phyloP scores from a whole-genome alignment of 2,329 filamentous ascomycete genomes.

The Chaetomium globosum region DNA sequence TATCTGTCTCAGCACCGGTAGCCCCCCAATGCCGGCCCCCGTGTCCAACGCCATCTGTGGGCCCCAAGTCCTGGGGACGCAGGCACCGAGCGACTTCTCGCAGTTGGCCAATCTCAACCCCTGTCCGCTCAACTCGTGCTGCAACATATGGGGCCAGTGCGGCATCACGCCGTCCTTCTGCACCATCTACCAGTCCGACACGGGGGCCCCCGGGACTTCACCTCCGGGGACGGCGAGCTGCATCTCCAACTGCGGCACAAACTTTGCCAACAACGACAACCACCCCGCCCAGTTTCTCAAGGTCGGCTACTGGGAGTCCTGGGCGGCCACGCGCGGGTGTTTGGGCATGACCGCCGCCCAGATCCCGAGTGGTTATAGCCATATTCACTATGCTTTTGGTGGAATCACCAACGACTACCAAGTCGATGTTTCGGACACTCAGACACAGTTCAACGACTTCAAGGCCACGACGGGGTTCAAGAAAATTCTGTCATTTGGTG shows the following conservation, averaged over 20 bases:
- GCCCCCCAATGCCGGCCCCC: neutral
- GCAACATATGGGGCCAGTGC: conserved; percentile 40
- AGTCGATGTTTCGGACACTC: conserved; percentile 13
- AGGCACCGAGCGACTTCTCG: neutral
- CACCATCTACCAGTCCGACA: conserved; percentile 35
- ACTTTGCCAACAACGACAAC: conserved; percentile 37
- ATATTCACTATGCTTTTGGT: conserved; percentile 40
- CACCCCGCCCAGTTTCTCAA: neutral
- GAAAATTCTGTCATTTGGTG: conserved; percentile 30
- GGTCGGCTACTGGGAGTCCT: conserved; percentile 33
- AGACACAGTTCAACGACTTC: conserved; percentile 25
- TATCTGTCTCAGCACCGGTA: neutral
- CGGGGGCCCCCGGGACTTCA: conserved; percentile 45
- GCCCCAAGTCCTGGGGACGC: neutral
- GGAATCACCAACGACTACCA: conserved; percentile 27
- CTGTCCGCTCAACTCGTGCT: conserved; percentile 33
- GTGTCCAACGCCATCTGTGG: neutral
- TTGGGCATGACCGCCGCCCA: neutral
- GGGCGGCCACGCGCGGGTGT: conserved; percentile 20
- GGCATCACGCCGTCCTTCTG: conserved; percentile 32
- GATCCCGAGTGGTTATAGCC: conserved; percentile 27
- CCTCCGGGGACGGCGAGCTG: conserved; percentile 41
- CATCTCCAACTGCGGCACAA: conserved; percentile 47
- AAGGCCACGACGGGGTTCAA: conserved; percentile 20
- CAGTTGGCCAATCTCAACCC: conserved; percentile 35